Evolutionary conservation across 768 basidiomycete genomes (phyloP), one percentile per base, ranked within the genome.

Genomic region (Leccinum aurantiacum): DNA sequence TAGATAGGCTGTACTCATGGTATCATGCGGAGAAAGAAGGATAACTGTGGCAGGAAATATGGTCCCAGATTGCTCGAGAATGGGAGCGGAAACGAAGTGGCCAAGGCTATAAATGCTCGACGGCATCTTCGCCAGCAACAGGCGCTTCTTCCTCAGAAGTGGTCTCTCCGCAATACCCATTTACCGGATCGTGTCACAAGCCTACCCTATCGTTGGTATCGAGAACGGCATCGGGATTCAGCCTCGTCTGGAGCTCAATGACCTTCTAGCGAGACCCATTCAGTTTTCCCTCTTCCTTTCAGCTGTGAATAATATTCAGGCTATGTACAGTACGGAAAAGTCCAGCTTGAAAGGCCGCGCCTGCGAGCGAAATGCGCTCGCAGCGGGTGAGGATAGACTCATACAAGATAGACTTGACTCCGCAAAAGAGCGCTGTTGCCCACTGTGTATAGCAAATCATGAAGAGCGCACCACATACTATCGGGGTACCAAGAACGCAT

Each of bases 361-460:
- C 13, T 35, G 33, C 33, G 33, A 35, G 33, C 13, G 13, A 35
- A 14, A 35, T 35, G 13, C 33, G 2, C 33, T 35, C 13, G 33
- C 13, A 35, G 33, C 13, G 33, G 33, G 13, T 33, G 33, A 33
- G 11, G 33, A 31, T 31, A 31, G 31, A 31, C 10, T 31, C 31
- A 31, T 31, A 31, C 31, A 31, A 31, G 10, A 31, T 31, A 31
- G 31, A 35, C 33, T 14, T 13, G 14, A 13, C 33, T 35, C 33
- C 33, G 13, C 33, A 35, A 35, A 35, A 38, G 37, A 15, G 41
- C 1, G 79, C 79, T 3, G 85, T 82, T 13, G 78, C 75, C 81
- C 81, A 84, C 85, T 85, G 86, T 3, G 78, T 68, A 64, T 80
- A 84, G 3, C 74, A 68, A 10, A 67, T 51, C 0, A 82, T 78